A percentile compares a stretch with the other conserved stretches of the same genome.
These are phyloP conservation scores for Paraconiothyrium brasiliense DNA, from an alignment of 2,329 filamentous ascomycete genomes.

Conservation along the genomic window DNA sequence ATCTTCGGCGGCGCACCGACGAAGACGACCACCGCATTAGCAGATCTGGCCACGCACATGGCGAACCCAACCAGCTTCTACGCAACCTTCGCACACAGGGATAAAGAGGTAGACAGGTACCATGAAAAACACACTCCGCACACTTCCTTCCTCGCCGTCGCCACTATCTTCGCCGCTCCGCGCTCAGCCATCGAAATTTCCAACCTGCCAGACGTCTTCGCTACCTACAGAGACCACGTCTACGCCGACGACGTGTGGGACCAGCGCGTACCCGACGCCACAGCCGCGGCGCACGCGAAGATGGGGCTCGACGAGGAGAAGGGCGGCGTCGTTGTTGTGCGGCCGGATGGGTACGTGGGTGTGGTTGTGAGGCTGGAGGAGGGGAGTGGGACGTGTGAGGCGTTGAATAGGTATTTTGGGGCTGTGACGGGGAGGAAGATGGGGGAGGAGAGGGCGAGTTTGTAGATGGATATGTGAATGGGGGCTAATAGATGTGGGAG, in stretches of 20 bases:
- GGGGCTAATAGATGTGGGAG: background rate
- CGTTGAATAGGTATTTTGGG: slow-evolving; percentile 84
- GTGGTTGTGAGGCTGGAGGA: slow-evolving; percentile 77
- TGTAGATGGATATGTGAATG: slow-evolving; percentile 30
- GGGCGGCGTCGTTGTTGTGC: slow-evolving; percentile 82
- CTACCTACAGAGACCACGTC: slow-evolving; percentile 80
- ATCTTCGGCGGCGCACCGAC: slow-evolving; percentile 79
- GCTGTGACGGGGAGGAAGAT: slow-evolving; percentile 72
- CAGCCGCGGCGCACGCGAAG: slow-evolving; percentile 83
- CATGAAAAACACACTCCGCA: slow-evolving; percentile 89
- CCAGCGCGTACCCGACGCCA: slow-evolving; percentile 72
- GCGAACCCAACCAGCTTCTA: slow-evolving; percentile 77
- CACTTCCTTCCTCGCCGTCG: slow-evolving; percentile 81
- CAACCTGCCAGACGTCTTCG: slow-evolving; percentile 73
- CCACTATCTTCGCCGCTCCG: slow-evolving; percentile 75
- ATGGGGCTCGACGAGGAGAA: slow-evolving; percentile 78
- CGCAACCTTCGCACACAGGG: slow-evolving; percentile 68
- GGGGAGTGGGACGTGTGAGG: slow-evolving; percentile 81
- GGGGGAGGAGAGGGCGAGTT: slow-evolving; percentile 48
- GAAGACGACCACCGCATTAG: slow-evolving; percentile 68
- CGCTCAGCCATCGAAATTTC: slow-evolving; percentile 77
- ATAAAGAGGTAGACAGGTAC: slow-evolving; percentile 62
- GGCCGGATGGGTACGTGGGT: slow-evolving; percentile 88
- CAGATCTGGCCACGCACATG: slow-evolving; percentile 74
- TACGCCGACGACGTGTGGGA: slow-evolving; percentile 88